Base-by-base conservation (phyloP, 345 rosid genomes). In the Corchorus olitorius region DNA sequence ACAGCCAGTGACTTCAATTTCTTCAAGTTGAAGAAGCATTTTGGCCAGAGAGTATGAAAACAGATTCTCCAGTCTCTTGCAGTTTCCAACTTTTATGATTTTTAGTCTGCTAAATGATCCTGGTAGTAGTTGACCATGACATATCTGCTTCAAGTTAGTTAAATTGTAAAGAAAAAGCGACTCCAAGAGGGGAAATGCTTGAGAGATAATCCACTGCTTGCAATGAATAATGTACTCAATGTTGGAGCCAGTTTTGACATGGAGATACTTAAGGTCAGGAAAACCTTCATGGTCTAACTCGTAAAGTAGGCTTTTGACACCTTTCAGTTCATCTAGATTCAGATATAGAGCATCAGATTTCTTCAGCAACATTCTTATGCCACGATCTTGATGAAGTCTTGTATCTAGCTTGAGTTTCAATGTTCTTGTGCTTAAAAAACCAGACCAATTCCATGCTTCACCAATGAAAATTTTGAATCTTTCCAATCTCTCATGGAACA, bases 231-330 rank as follows among this genome's bases (percentile, higher is more conserved):
- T 20, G 12, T 35, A 78, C 0, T 16, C 11, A 65, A 78, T 3
- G 0, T 52, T 6, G 5, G 76, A 49, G 45, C 53, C 70, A 4
- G n/a, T 63, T 39, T 56, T 43, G 3, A 78, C 11, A 0, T n/a
- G 65, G n/a, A 81, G 70, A 58, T 71, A 58, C 52, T 78, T 75
- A 45, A 81, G 22, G 14, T 70, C 34, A 1, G 22, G 73, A 54
- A 82, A 84, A 8, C 81, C 73, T 61, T 75, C 61, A 19, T 19
- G n/a, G 22, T 55, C 60, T 55, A 55, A 55, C 60, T 55, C 60
- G 22, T 55, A 55, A 55, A 55, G 60, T 5, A 17, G 19, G 22
- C 22, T 55, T 8, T 19, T 55, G 5, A 17, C 60, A 55, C 60
- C 60, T 55, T 55, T 0, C 16, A 55, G 22, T 55, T 8, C 10